A percentile compares a stretch with the other conserved stretches of the same genome.
Evolutionary conservation across 306 rosid genomes (phyloP).

Genomic region (Rosa chinensis): DNA sequence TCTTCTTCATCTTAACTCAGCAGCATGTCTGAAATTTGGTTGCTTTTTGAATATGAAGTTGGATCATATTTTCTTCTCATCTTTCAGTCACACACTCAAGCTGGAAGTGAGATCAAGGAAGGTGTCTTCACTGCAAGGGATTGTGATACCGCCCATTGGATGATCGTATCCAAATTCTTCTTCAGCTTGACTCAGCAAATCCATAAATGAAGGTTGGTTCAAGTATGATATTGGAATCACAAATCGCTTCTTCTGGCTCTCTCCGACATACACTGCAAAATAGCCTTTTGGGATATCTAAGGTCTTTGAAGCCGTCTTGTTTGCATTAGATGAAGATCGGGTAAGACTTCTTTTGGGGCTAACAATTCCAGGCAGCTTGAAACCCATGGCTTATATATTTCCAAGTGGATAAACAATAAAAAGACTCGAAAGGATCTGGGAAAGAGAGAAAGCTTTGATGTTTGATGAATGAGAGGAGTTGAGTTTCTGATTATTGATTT

Average conservation of each 20-base stretch:
- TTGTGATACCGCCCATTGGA: background rate
- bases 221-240: background rate
- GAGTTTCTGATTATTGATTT: background rate
- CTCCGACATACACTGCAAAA: slow-evolving; percentile 1
- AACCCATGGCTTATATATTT: background rate
- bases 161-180: slow-evolving; percentile 4
- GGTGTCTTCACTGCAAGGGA: background rate
- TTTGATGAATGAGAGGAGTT: background rate
- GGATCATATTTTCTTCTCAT: background rate
- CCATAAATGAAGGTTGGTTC: slow-evolving; percentile 3
- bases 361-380: background rate
- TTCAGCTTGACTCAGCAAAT: slow-evolving; percentile 1
- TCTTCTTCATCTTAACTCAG: background rate
- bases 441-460: background rate
- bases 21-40: background rate
- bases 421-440: background rate
- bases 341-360: background rate
- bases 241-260: background rate
- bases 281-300: background rate
- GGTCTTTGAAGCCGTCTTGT: background rate
- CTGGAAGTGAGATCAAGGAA: background rate
- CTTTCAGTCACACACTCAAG: background rate
- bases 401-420: background rate
- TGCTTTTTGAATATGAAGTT: background rate
- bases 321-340: background rate